phyloP scores from a whole-genome alignment of 2,329 filamentous ascomycete species.

The Periglandula ipomoeae region DNA sequence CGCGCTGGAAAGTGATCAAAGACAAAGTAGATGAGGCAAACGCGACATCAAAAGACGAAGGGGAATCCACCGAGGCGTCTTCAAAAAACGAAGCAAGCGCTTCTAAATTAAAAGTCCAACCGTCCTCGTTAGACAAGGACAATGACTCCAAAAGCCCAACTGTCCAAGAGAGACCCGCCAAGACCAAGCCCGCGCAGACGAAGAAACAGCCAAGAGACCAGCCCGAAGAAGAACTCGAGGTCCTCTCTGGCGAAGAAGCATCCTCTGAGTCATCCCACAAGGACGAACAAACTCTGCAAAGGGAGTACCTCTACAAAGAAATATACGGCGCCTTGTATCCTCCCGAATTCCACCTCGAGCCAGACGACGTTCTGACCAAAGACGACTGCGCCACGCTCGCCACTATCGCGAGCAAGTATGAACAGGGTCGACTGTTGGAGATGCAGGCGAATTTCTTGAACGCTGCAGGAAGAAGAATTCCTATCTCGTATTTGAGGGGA shows the following conservation, averaged over 20 bases:
- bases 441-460: constrained; percentile 36
- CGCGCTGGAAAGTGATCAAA: constrained; percentile 24
- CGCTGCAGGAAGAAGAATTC: constrained; percentile 31
- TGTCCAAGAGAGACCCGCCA: too few relatives aligned
- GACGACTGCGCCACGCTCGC: constrained; percentile 27
- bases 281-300: constrained; percentile 15
- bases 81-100: not conserved
- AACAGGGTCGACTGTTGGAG: constrained; percentile 27
- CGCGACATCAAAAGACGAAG: not conserved
- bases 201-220: not conserved
- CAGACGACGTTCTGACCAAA: constrained; percentile 18
- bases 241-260: constrained; percentile 18
- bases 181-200: too few relatives aligned
- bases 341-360: constrained; percentile 10
- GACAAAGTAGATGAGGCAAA: constrained; percentile 8
- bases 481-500: constrained; percentile 26
- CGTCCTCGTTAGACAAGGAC: too few relatives aligned
- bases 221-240: not conserved
- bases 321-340: constrained; percentile 24
- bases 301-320: constrained; percentile 22
- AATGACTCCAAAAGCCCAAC: too few relatives aligned
- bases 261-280: constrained; percentile 14
- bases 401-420: constrained; percentile 23
- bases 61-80: not conserved
- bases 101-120: too few relatives aligned